These are phyloP conservation scores for Erigeron canadensis DNA, from an alignment of 129 eudicot genomes.

Conservation along the genomic window DNA sequence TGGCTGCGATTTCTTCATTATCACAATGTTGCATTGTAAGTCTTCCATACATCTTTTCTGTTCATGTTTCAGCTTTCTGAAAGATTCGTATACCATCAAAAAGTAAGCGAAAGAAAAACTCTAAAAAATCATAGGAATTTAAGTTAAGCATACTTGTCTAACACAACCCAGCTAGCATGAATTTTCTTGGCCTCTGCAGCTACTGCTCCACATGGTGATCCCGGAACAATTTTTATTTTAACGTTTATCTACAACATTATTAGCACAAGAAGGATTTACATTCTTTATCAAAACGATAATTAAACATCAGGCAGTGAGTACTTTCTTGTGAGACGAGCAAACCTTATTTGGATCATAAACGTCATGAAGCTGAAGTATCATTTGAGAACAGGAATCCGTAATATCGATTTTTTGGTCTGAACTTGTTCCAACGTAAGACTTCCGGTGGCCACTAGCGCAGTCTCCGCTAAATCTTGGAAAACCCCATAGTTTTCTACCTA, in stretches of 20 bases:
- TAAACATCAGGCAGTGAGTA: slow-evolving; percentile 2
- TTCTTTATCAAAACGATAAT: slow-evolving; percentile 12
- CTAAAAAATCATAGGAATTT: not conserved
- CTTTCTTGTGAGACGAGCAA: slow-evolving; percentile 7
- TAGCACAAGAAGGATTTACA: slow-evolving; percentile 14
- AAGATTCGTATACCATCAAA: not conserved
- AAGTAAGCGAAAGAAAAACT: not conserved
- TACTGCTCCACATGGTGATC: slow-evolving; percentile 81
- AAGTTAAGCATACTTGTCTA: slow-evolving; percentile 69
- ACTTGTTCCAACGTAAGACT: slow-evolving; percentile 53
- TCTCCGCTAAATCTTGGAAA: slow-evolving; percentile 95
- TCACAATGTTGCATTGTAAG: slow-evolving; percentile 91
- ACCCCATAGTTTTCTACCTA: slow-evolving; percentile 82
- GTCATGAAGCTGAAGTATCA: slow-evolving; percentile 97
- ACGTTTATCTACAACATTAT: slow-evolving; percentile 66
- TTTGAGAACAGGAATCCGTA: slow-evolving; percentile 91
- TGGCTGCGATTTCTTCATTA: slow-evolving; percentile 86
- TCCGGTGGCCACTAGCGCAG: slow-evolving; percentile 88
- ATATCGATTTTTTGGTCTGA: slow-evolving; percentile 71
- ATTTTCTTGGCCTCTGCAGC: slow-evolving; percentile 86
- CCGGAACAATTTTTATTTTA: slow-evolving; percentile 80
- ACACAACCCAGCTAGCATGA: slow-evolving; percentile 88
- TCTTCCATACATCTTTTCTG: slow-evolving; percentile 93
- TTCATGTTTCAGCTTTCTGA: slow-evolving; percentile 83
- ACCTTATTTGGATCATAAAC: slow-evolving; percentile 98